Base-by-base conservation (phyloP, 2,329 filamentous ascomycete species). In the Fusarium verrucosum region DNA sequence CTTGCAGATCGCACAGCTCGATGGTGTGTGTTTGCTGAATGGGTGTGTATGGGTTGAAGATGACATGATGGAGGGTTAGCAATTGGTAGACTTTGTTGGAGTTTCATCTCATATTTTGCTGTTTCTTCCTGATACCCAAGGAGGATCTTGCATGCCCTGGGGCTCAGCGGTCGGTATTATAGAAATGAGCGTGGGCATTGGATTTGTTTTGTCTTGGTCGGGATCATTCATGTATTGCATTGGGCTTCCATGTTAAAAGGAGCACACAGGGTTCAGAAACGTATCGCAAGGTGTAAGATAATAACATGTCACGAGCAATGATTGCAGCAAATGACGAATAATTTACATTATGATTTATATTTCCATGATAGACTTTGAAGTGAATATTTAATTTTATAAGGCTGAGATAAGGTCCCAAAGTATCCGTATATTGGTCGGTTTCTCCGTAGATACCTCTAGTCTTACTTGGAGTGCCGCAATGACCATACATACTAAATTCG, bases 11-110 rank as follows among this genome's bases (percentile, higher is more conserved):
- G 92, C 50, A 94, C 89, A 59, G 92, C 92, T 40, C 83, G 92
- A 69, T 96, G 92, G 92, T 95, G 92, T 73, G 92, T 96, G n/a
- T 95, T 95, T 82, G 91, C 91, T 0, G 92, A 96, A 80, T 96
- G 92, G 92, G 81, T 86, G 62, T 91, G 89, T 72, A 76, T 79
- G 47, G 76, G 77, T 43, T 78, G 59, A 68, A 50, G 33, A 26
- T 38, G 7, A 37, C 33, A 43, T 52, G 35, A 42, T 36, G 28
- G 56, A 38, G 32, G 45, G 44, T 20, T 40, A 42, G 51, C 45
- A 38, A 41, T 41, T 55, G 44, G 54, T 36, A 50, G 58, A 52
- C 44, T 26, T 54, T 33, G 43, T 53, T 54, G 66, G 64, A 60
- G 69, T 69, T 72, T 65, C 51, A 42, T 50, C 55, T 37, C 50